These are phyloP conservation scores for Cladosporium sp. DNA, from an alignment of 2,329 filamentous ascomycete genomes.

Conservation along the genomic window DNA sequence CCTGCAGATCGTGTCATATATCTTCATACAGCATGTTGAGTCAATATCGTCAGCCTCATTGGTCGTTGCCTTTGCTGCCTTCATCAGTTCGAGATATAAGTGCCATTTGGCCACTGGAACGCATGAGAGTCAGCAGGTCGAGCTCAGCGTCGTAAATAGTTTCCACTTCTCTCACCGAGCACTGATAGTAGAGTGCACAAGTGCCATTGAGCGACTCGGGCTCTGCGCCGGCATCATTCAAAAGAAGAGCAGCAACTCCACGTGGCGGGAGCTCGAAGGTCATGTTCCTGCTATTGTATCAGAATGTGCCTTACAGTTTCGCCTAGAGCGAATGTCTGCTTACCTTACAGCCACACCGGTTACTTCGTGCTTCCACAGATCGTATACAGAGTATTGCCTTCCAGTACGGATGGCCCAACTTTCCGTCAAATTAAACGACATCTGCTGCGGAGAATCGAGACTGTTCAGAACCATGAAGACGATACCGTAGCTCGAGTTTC, in stretches of 20 bases:
- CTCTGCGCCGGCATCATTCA: slow-evolving; percentile 27
- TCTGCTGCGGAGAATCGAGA: slow-evolving; percentile 21
- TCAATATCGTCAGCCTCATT: not conserved
- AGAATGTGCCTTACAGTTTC: not conserved
- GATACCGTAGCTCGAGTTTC: slow-evolving; percentile 30
- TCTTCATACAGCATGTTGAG: not conserved
- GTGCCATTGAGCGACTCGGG: slow-evolving; percentile 16
- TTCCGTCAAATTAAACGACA: slow-evolving; percentile 31
- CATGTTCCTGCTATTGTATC: slow-evolving; percentile 22
- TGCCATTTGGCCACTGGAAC: slow-evolving; percentile 8
- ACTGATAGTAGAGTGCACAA: slow-evolving; percentile 23
- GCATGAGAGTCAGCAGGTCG: not conserved
- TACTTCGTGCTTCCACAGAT: slow-evolving; percentile 29
- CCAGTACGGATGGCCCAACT: slow-evolving; percentile 31
- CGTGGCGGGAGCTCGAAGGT: slow-evolving; percentile 26
- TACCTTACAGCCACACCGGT: slow-evolving; percentile 26
- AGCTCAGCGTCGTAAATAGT: not conserved
- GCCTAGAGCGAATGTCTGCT: not conserved
- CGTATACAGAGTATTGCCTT: slow-evolving; percentile 28
- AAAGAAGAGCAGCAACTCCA: slow-evolving; percentile 28
- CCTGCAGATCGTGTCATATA: not conserved
- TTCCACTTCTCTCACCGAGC: not conserved
- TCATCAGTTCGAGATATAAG: slow-evolving; percentile 8
- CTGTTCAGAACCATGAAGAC: slow-evolving; percentile 34
- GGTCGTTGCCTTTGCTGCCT: not conserved